Evolutionary conservation across 1,139 yeast species (phyloP), one percentile per base, ranked within the genome.

Genomic region (Scheffersomyces insectosa): DNA sequence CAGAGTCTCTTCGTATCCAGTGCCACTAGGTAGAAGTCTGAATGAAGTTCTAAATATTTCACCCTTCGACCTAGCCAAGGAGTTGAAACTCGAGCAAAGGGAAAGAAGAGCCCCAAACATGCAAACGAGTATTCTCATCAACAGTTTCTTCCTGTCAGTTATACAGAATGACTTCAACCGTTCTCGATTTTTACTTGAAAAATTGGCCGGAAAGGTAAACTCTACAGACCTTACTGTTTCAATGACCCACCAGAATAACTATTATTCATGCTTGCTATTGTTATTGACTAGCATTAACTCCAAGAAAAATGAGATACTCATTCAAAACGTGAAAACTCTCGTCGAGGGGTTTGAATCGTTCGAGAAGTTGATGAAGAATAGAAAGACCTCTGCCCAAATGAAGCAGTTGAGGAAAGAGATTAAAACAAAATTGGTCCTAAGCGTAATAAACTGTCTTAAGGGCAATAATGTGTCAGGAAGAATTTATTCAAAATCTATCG

Each of bases 181-280:
- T 2, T 41, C 48, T 15, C 30, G 51, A 11, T 32, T 36, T n/a
- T 14, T 45, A 3, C 42, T 51, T 3, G 15, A 13, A 4, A 42
- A 38, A 14, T 23, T 51, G 9, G 47, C 47, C 1, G 13, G 33
- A 1, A 37, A 33, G 9, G 41, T 49, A 10, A 42, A 43, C 28
- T 30, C 32, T 5, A 14, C 37, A 3, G 16, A 42, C 5, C 35
- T 44, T 11, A 31, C 20, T 9, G 15, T 23, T n/a, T 23, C 41
- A 1, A n/a, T 33, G 3, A 46, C 41, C 11, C 44, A 48, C 4
- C 34, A 47, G 5, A 46, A 47, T 23, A 44, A 39, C 20, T 57
- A 53, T 39, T 49, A 42, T 23, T 56, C 61, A 3, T 55, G 57
- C 29, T 43, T 56, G 20, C 36, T 38, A 15, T 42, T 57, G 5